Base-by-base conservation (phyloP, 768 basidiomycete species). In the Russula virescens region DNA sequence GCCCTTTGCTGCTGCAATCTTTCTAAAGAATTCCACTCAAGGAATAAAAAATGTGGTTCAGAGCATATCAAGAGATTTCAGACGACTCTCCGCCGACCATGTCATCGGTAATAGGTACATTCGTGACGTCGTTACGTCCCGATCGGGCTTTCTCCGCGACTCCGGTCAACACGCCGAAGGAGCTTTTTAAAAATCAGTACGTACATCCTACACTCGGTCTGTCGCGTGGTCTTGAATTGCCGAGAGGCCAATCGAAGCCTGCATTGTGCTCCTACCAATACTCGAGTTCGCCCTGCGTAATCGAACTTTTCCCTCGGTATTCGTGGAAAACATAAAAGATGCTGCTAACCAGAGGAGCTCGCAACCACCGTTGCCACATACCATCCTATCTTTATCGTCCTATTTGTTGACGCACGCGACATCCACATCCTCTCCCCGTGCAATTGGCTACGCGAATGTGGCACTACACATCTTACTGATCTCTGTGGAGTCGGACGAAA, bases 391-490 rank as follows among this genome's bases (percentile, higher is more conserved):
- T 5, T 69, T 88, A 56, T 80, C 84, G 2, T 87, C 86, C 0
- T 88, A 88, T 73, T 68, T 88, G 52, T 72, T 87, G 57, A 81
- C 84, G 2, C 87, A 89, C 69, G 86, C 86, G 14, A 81, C 84
- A 13, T 85, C 87, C 5, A 74, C 80, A 0, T 77, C 79, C 2
- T 83, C 85, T 16, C 73, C 81, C 6, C 80, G 86, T 23, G 80
- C 85, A 19, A 75, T 82, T 47, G 80, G 81, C 2, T 89, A 89
- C 70, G 85, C 85, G 1, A 80, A 79, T 68, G 75, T 88, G 1
- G 74, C 79, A 19, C 74, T 88, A 67, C 80, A 81, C 58, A 78
- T 78, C 18, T 67, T 88, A 19, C 76, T 86, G 46, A 71, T 76
- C 1, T 72, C 83, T 64, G 76, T 77, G 8, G 83, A 85, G 67